Percentiles rank a stretch among this genome's conserved stretches.
These are phyloP conservation scores for Triangularia verruculosa DNA, from an alignment of 2,329 filamentous ascomycete genomes.

Conservation along the genomic window DNA sequence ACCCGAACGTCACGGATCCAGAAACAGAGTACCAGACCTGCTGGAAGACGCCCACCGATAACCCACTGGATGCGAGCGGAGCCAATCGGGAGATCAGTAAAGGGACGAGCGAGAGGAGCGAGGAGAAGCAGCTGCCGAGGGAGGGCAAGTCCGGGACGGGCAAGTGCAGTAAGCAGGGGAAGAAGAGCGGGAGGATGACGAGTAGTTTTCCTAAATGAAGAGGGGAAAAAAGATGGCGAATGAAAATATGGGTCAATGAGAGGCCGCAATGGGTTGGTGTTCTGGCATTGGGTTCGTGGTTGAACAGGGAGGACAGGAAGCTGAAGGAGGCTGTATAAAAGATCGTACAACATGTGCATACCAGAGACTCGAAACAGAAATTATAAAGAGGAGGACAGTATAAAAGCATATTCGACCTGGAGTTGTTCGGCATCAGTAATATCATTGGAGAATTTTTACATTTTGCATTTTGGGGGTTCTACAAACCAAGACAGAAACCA, in stretches of 20 bases:
- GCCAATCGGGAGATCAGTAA: constrained; percentile 45
- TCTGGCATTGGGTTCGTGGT: neutral
- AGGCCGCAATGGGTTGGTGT: too few species aligned
- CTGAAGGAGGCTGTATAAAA: neutral
- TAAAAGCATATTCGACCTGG: too few species aligned
- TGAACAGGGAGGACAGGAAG: neutral
- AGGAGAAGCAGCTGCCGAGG: constrained; percentile 34
- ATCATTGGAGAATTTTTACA: neutral
- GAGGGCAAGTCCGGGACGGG: constrained; percentile 32
- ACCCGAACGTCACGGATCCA: constrained; percentile 64
- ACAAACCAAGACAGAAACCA: neutral
- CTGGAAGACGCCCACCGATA: constrained; percentile 26
- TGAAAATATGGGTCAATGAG: too few species aligned
- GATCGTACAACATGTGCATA: neutral
- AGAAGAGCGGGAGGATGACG: constrained; percentile 17
- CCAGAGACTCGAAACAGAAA: neutral
- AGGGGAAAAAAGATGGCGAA: too few species aligned
- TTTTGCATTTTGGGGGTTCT: neutral
- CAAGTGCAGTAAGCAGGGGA: constrained; percentile 27
- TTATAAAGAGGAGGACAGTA: neutral
- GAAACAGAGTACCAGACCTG: constrained; percentile 46
- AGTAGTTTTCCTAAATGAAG: neutral
- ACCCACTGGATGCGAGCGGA: constrained; percentile 41
- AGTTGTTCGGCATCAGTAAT: too few species aligned
- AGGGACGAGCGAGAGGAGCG: constrained; percentile 34